phyloP scores from a whole-genome alignment of 2,329 filamentous ascomycete genomes.

The Hymenoscyphus linearis region DNA sequence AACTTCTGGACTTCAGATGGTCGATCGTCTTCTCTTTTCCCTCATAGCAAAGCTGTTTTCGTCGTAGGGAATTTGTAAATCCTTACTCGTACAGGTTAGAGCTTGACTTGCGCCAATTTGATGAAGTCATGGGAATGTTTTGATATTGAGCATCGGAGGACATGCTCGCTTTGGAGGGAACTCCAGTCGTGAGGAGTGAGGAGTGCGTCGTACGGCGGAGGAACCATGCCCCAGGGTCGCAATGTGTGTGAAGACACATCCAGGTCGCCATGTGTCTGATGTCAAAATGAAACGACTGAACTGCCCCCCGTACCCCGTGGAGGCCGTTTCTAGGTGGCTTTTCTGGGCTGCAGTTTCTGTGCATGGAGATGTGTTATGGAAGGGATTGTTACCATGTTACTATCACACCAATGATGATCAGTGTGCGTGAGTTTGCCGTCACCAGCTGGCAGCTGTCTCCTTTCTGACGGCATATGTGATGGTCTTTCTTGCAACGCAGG shows the following conservation, averaged over 20 bases:
- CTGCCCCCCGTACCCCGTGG: not conserved
- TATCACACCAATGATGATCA: not conserved
- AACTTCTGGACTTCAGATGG: not conserved
- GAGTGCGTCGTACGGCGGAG: not conserved
- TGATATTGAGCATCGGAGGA: not conserved
- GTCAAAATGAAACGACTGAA: constrained; percentile 9
- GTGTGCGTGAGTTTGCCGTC: not conserved
- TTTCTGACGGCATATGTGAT: not conserved
- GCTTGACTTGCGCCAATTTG: not conserved
- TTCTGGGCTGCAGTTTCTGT: not conserved
- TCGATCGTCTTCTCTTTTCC: not conserved
- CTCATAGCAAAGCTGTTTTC: not conserved
- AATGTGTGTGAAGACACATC: constrained; percentile 1
- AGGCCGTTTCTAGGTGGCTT: too few relatives aligned
- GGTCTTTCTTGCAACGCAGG: not conserved
- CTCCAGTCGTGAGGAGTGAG: not conserved
- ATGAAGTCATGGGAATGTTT: not conserved
- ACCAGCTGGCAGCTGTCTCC: too few relatives aligned
- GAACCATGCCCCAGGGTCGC: not conserved
- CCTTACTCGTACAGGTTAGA: not conserved
- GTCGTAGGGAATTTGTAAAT: not conserved
- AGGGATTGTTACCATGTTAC: not conserved
- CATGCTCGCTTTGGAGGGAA: not conserved
- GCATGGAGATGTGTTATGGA: not conserved
- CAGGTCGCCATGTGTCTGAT: constrained; percentile 9